A percentile compares a stretch with the other conserved stretches of the same genome.
Conservation (phyloP, 2,329 filamentous ascomycete species). For the Colletotrichum shisoi region DNA sequence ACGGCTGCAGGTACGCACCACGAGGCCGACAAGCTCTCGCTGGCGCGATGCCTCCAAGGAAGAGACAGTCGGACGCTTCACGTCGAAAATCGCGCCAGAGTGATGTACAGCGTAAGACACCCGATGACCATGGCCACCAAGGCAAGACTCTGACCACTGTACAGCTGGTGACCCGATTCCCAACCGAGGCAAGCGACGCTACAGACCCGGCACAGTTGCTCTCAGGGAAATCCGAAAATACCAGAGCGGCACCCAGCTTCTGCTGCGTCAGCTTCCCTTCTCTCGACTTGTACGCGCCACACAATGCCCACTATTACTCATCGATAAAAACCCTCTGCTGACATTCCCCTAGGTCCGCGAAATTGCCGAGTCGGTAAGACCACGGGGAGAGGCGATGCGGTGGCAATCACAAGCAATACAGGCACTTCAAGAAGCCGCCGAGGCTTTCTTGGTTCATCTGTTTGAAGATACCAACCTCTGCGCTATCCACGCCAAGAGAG, state of each 20-base stretch:
- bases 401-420: conserved; percentile 97
- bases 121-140: not conserved
- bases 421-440: conserved; percentile 92
- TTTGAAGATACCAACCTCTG: conserved; percentile 97
- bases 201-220: conserved; percentile 82
- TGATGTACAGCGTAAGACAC: conserved; percentile 52
- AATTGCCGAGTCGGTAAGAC: conserved; percentile 72
- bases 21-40: not conserved
- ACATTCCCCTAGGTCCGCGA: conserved; percentile 66
- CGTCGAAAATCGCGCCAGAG: conserved; percentile 49
- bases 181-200: conserved; percentile 67
- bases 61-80: conserved; percentile 39
- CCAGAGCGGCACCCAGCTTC: conserved; percentile 86
- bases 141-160: not conserved
- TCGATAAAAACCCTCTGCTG: not conserved
- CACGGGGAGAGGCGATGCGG: conserved; percentile 73
- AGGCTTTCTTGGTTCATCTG: conserved; percentile 94
- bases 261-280: conserved; percentile 83
- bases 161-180: conserved; percentile 78
- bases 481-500: conserved; percentile 94
- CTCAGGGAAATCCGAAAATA: conserved; percentile 91
- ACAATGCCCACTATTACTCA: not conserved
- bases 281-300: conserved; percentile 68
- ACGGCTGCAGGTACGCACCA: not conserved
- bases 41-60: conserved; percentile 22